A percentile compares a stretch with the other conserved stretches of the same genome.
Conservation (phyloP, 2,329 filamentous ascomycete species). For the Fusarium stilboides region DNA sequence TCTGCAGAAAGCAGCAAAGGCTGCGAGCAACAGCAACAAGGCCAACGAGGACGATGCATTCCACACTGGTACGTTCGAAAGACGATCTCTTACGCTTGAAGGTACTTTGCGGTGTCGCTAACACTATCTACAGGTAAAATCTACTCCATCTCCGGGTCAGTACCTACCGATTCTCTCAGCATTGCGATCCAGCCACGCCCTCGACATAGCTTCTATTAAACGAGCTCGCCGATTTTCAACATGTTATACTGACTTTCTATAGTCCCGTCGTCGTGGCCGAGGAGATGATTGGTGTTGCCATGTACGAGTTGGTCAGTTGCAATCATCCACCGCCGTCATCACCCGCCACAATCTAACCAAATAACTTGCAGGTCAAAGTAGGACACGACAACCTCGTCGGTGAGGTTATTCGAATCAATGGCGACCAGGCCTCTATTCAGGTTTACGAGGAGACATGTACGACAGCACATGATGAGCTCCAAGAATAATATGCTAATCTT, state of each 20-base stretch:
- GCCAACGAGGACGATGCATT: slow-evolving; percentile 56
- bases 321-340: slow-evolving; percentile 18
- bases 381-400: slow-evolving; percentile 93
- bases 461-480: slow-evolving; percentile 45
- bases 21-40: slow-evolving; percentile 51
- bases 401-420: slow-evolving; percentile 98
- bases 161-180: slow-evolving; percentile 42
- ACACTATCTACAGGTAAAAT: slow-evolving; percentile 67
- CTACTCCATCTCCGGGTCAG: slow-evolving; percentile 74
- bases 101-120: slow-evolving; percentile 44
- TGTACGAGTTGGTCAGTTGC: slow-evolving; percentile 93
- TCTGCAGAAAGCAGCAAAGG: slow-evolving; percentile 45
- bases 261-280: slow-evolving; percentile 96
- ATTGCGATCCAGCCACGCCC: slow-evolving; percentile 9
- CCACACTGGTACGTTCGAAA: slow-evolving; percentile 57
- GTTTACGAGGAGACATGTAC: slow-evolving; percentile 99
- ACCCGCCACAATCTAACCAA: slow-evolving; percentile 26
- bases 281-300: slow-evolving; percentile 98
- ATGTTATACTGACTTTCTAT: slow-evolving; percentile 52
- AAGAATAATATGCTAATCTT: slow-evolving; percentile 36
- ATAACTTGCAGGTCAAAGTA: slow-evolving; percentile 79
- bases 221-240: slow-evolving; percentile 2
- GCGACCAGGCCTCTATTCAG: slow-evolving; percentile 96
- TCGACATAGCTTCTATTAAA: slow-evolving; percentile 20
- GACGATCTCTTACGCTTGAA: slow-evolving; percentile 11